Base-by-base conservation (phyloP, 768 basidiomycete species). In the Rhizopogon vesiculosus region DNA sequence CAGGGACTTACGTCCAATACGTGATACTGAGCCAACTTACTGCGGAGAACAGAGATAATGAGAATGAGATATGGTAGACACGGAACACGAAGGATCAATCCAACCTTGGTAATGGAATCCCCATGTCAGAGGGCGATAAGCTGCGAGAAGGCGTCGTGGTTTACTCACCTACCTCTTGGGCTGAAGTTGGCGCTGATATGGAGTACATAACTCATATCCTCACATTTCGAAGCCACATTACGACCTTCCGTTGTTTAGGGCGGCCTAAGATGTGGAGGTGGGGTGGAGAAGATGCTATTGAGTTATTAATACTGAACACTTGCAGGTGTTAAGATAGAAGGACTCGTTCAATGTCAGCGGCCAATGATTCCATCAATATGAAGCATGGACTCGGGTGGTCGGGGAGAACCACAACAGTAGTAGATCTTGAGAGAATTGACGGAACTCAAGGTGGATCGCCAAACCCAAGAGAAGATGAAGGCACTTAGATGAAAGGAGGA, bases 51-150 rank as follows among this genome's bases (percentile, higher is more conserved):
- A 12, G 15, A 38, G 35, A 38, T 49, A 22, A 49, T 22, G 46
- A 48, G 29, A 5, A 33, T 33, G 31, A 19, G n/a, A 33, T 33
- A 46, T 5, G 46, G 31, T n/a, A 44, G 7, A 8, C 8, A 44
- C 35, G 9, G n/a, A 31, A 45, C 5, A 16, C 18, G 13, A 48
- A 18, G 33, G 22, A 49, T 8, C 19, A 10, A 3, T 7, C 35
- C 48, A 25, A 2, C 22, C 15, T 25, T 25, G 22, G 46, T 9
- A 48, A 35, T 35, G 33, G 19, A 18, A 29, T 46, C n/a, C 29
- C 28, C 28, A n/a, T 18, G 35, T n/a, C 19, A 49, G 48, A 49
- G 48, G 48, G 15, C 48, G 48, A 49, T 49, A 49, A 49, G 48
- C 8, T 22, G 15, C 35, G 18, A 48, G 19, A 49, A 38, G 48